Base-by-base conservation (phyloP, 208 protist genomes). In the Blastocrithidia nonstop region DNA sequence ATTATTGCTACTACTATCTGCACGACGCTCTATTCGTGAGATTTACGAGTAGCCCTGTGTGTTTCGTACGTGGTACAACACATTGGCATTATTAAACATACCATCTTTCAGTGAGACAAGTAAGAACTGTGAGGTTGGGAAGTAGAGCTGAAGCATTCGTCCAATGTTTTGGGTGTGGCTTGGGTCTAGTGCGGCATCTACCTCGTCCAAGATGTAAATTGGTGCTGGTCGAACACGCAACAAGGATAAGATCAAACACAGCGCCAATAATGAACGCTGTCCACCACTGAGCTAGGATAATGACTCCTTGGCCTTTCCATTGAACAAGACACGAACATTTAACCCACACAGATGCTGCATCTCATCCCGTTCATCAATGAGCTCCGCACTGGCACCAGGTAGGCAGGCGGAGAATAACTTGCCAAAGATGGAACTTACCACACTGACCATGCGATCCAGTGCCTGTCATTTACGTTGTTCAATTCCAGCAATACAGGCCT, bases 61-160 rank as follows among this genome's bases (percentile, higher is more conserved):
- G 48, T 93, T 88, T 33, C 96, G 93, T 6, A 98, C 95, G 47
- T 96, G 80, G 66, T 99, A 99, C 3, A 99, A 52, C 23, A 99
- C 96, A 62, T 99, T 99, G 42, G 98, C 98, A 61, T 99, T 98
- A 57, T 95, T 95, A 57, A 98, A 99, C 96, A 99, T 98, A 42
- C 93, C 95, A 32, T 97, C 91, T 68, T 99, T 99, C 19, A 99
- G 85, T 11, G 94, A 98, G 1, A 99, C 98, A 13, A 99, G 79
- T 32, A 99, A 75, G 55, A 99, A 99, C 72, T 99, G 98, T 0
- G 96, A 96, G 13, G 88, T 57, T 1, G 66, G 65, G 57, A 99
- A 99, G 55, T 99, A 94, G 6, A 56, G 71, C 49, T 91, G 69
- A 15, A 99, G 69, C 91, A 99, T 98, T 21, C 76, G 47, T 7